Evolutionary conservation across 352 stramenopile species (phyloP).

Genomic region (Globisporangium spinosum): DNA sequence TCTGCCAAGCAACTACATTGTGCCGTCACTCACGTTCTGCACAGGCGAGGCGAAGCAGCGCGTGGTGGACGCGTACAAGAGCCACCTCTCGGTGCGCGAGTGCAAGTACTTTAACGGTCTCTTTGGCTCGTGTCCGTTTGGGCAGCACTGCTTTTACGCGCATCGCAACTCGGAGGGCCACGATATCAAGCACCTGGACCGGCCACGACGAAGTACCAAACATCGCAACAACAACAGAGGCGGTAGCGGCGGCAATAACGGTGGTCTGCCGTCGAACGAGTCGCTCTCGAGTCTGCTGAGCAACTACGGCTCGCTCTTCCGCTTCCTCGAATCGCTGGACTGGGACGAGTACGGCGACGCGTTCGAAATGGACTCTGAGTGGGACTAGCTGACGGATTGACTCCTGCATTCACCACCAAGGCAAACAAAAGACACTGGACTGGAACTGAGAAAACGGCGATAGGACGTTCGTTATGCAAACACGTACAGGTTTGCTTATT

Average conservation of each 20-base stretch:
- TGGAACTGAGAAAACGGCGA: not conserved
- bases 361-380: slow-evolving; percentile 8
- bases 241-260: slow-evolving; percentile 13
- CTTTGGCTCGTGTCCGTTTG: slow-evolving; percentile 69
- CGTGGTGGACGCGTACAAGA: slow-evolving; percentile 69
- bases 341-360: slow-evolving; percentile 42
- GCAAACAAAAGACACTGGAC: not conserved
- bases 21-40: slow-evolving; percentile 75
- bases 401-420: not conserved
- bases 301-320: slow-evolving; percentile 62
- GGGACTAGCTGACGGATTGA: not conserved
- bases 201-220: slow-evolving; percentile 21
- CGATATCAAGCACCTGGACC: slow-evolving; percentile 69
- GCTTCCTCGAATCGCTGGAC: slow-evolving; percentile 59
- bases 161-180: slow-evolving; percentile 50
- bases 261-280: slow-evolving; percentile 10
- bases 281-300: slow-evolving; percentile 46
- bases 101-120: slow-evolving; percentile 80
- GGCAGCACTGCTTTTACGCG: slow-evolving; percentile 72
- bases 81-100: slow-evolving; percentile 62
- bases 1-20: slow-evolving; percentile 67
- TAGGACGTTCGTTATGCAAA: not conserved
- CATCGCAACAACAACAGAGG: slow-evolving; percentile 15
- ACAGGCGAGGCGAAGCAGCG: slow-evolving; percentile 53
- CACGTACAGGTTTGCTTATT: not conserved